Conservation (phyloP, 345 rosid species). For the Eucalyptus leucophloia region DNA sequence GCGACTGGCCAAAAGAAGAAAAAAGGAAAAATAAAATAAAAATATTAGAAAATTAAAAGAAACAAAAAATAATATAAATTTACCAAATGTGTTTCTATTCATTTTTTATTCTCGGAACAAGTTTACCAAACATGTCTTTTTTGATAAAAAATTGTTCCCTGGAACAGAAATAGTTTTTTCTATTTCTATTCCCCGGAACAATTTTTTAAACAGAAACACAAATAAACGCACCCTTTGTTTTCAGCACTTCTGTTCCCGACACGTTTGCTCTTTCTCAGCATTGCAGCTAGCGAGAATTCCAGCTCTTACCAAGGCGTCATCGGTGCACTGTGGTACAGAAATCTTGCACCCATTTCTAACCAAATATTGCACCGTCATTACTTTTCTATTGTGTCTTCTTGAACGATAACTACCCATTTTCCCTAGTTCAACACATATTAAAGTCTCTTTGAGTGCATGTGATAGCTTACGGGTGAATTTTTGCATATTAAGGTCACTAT, state of each 20-base stretch:
- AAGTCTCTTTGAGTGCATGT: not conserved
- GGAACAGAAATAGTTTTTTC: too few relatives aligned
- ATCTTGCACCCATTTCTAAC: not conserved
- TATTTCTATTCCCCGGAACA: too few relatives aligned
- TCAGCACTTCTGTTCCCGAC: not conserved
- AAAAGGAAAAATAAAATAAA: too few relatives aligned
- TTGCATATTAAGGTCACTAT: not conserved
- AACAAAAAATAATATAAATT: too few relatives aligned
- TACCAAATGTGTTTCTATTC: too few relatives aligned
- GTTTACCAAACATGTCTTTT: too few relatives aligned
- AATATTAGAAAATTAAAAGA: too few relatives aligned
- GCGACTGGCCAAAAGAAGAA: too few relatives aligned
- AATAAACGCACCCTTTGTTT: too few relatives aligned
- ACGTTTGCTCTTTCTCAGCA: not conserved
- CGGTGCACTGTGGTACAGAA: constrained; percentile 23
- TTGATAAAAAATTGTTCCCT: too few relatives aligned
- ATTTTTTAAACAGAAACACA: too few relatives aligned
- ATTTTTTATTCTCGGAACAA: too few relatives aligned
- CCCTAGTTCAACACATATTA: not conserved
- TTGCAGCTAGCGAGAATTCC: constrained; percentile 43
- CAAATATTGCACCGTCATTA: not conserved
- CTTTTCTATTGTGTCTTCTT: not conserved
- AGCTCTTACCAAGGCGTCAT: constrained; percentile 38
- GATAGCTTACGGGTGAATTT: not conserved
- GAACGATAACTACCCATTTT: not conserved